These are phyloP conservation scores for Naganishia vaughanmartiniae DNA, from an alignment of 768 basidiomycete genomes.

Conservation along the genomic window DNA sequence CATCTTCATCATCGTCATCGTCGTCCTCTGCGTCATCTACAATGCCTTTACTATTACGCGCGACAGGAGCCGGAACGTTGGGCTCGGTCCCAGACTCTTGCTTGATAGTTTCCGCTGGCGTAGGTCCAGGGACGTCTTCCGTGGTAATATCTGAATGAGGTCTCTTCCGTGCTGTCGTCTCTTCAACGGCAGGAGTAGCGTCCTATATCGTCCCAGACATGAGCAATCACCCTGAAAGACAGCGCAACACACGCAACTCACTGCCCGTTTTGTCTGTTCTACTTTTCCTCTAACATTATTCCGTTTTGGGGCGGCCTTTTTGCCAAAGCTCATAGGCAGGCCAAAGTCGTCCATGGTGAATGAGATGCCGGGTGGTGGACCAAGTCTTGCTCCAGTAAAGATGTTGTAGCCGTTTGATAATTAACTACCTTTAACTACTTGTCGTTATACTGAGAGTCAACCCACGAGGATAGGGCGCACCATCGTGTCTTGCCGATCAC, in stretches of 20 bases:
- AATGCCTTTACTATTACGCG: not conserved
- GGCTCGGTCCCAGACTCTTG: conserved; percentile 5
- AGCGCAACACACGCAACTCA: conserved; percentile 12
- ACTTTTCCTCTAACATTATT: conserved; percentile 44
- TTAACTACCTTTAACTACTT: no score
- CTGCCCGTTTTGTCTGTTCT: conserved; percentile 48
- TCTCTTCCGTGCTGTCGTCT: conserved; percentile 1
- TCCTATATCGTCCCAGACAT: not conserved
- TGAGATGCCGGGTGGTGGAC: not conserved
- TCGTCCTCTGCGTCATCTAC: conserved; percentile 35
- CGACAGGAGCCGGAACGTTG: not conserved
- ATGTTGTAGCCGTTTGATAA: no score
- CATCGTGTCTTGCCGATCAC: no score
- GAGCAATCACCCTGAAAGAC: not conserved
- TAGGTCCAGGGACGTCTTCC: not conserved
- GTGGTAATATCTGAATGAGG: conserved; percentile 13
- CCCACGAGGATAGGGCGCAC: no score
- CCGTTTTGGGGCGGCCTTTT: conserved; percentile 46
- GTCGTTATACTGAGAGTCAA: no score
- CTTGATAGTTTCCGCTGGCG: not conserved
- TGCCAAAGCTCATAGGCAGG: conserved; percentile 53
- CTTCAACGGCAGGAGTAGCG: not conserved
- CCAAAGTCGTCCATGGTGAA: conserved; percentile 51
- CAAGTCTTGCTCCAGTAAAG: no score
- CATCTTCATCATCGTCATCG: conserved; percentile 35